phyloP scores from a whole-genome alignment of 116 monocot species.

The Trichopus zeylanicus region DNA sequence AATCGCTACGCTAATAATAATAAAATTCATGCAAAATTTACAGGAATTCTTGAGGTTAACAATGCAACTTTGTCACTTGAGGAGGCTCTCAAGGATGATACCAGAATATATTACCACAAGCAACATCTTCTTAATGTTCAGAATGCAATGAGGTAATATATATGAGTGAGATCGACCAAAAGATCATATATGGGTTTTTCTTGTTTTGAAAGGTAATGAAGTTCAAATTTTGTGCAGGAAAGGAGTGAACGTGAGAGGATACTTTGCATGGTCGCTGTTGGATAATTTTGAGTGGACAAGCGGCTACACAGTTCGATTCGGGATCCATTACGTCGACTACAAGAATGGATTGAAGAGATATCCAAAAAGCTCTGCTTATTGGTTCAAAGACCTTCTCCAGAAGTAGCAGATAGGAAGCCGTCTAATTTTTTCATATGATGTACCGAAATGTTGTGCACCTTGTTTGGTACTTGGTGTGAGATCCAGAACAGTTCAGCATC shows the following conservation, averaged over 20 bases:
- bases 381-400: conserved; percentile 21
- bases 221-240: conserved; percentile 9
- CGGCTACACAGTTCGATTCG: conserved; percentile 39
- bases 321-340: conserved; percentile 33
- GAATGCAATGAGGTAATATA: conserved; percentile 4
- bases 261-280: conserved; percentile 40
- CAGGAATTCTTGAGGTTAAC: conserved; percentile 14
- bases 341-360: conserved; percentile 24
- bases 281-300: conserved; percentile 42
- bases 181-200: not conserved
- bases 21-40: not conserved
- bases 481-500: too few relatives aligned
- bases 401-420: too few relatives aligned
- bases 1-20: too few relatives aligned
- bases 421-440: too few relatives aligned
- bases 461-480: too few relatives aligned
- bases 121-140: not conserved
- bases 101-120: not conserved
- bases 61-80: conserved; percentile 4
- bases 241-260: conserved; percentile 36
- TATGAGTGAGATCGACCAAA: not conserved
- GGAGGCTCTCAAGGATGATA: conserved; percentile 9
- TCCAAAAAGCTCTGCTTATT: conserved; percentile 33
- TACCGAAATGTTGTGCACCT: too few relatives aligned
- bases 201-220: not conserved